phyloP scores from a whole-genome alignment of 805 yeast genomes.

The Sporopachydermia lactativora region DNA sequence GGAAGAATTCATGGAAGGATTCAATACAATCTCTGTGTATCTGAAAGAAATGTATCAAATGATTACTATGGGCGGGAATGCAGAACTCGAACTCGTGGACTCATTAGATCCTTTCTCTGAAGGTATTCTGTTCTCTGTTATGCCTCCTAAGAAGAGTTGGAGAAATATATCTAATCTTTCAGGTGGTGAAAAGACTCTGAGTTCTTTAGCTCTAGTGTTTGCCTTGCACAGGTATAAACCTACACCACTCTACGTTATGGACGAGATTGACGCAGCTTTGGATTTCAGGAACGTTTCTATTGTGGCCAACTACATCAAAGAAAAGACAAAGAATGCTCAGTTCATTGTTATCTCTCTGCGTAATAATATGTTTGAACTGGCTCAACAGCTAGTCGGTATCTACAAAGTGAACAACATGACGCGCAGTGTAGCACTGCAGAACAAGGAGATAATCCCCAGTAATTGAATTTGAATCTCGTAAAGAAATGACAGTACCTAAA shows the following conservation, averaged over 20 bases:
- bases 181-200: conserved; percentile 95
- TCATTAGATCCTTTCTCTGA: conserved; percentile 96
- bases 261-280: conserved; percentile 96
- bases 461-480: too few species aligned
- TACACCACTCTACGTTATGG: conserved; percentile 96
- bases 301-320: conserved; percentile 94
- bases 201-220: conserved; percentile 89
- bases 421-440: conserved; percentile 62
- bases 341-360: conserved; percentile 89
- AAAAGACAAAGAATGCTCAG: conserved; percentile 91
- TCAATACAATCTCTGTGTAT: conserved; percentile 70
- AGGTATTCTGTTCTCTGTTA: conserved; percentile 90
- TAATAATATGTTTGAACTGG: conserved; percentile 95
- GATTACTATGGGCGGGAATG: conserved; percentile 99
- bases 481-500: too few species aligned
- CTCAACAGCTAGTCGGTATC: conserved; percentile 88
- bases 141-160: conserved; percentile 99
- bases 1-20: conserved; percentile 90
- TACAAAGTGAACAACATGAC: conserved; percentile 91
- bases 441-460: too few species aligned
- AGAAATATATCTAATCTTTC: conserved; percentile 86
- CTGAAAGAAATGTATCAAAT: conserved; percentile 94
- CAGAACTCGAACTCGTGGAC: conserved; percentile 90
- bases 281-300: conserved; percentile 95
- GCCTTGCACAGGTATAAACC: conserved; percentile 94